phyloP scores from a whole-genome alignment of 306 rosid species.

The apple (Malus domestica) region ASM211411v1 NC_041801.1:367001-367500 shows the following conservation, averaged over 20 bases:
- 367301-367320: constrained; percentile 5
- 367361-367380: constrained; percentile 83
- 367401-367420: constrained; percentile 62
- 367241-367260: constrained; percentile 17
- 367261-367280: constrained; percentile 23
- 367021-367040: neutral
- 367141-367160: neutral
- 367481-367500: constrained; percentile 75
- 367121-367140: no score
- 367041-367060: neutral
- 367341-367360: constrained; percentile 56
- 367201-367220: neutral
- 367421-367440: constrained; percentile 61
- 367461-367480: constrained; percentile 61
- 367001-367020: neutral
- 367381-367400: constrained; percentile 49
- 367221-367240: constrained; percentile 20
- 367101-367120: neutral
- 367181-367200: neutral
- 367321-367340: constrained; percentile 82
- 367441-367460: constrained; percentile 55
- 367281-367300: constrained; percentile 30
- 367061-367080: neutral
- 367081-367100: neutral
- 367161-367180: neutral